Percentiles rank a stretch among this genome's conserved stretches.
These are phyloP conservation scores for Aschersonia sp. DNA, from an alignment of 2,329 filamentous ascomycete species.

Conservation along the genomic window DNA sequence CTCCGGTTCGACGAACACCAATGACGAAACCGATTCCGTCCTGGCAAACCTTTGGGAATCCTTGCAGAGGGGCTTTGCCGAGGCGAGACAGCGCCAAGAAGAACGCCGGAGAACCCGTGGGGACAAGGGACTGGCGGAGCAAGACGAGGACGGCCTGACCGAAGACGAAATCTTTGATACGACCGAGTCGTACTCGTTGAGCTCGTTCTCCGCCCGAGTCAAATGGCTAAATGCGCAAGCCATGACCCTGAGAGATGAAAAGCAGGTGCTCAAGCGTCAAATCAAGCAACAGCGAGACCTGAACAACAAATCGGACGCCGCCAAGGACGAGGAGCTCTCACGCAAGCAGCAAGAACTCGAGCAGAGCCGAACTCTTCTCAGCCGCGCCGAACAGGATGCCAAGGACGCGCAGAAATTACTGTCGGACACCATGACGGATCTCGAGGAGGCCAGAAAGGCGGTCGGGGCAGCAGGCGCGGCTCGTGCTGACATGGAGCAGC, in stretches of 20 bases:
- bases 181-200: slow-evolving; percentile 53
- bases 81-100: slow-evolving; percentile 37
- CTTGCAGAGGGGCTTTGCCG: slow-evolving; percentile 34
- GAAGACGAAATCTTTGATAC: slow-evolving; percentile 44
- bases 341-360: slow-evolving; percentile 42
- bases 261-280: slow-evolving; percentile 75
- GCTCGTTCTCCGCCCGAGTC: slow-evolving; percentile 64
- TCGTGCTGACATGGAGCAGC: slow-evolving; percentile 16
- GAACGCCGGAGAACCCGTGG: slow-evolving; percentile 36
- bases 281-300: slow-evolving; percentile 92
- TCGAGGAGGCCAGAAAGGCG: slow-evolving; percentile 22
- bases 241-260: slow-evolving; percentile 72
- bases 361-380: slow-evolving; percentile 19
- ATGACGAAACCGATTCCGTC: slow-evolving; percentile 40
- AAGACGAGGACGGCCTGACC: slow-evolving; percentile 42
- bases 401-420: slow-evolving; percentile 31
- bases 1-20: slow-evolving; percentile 14
- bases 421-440: slow-evolving; percentile 29
- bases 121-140: slow-evolving; percentile 37
- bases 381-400: slow-evolving; percentile 22
- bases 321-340: slow-evolving; percentile 50
- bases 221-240: slow-evolving; percentile 65
- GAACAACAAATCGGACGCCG: slow-evolving; percentile 70
- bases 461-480: slow-evolving; percentile 10
- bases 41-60: slow-evolving; percentile 42